Base-by-base conservation (phyloP, 192 early-diverging fungal genomes). In the Coemansia umbellata region DNA sequence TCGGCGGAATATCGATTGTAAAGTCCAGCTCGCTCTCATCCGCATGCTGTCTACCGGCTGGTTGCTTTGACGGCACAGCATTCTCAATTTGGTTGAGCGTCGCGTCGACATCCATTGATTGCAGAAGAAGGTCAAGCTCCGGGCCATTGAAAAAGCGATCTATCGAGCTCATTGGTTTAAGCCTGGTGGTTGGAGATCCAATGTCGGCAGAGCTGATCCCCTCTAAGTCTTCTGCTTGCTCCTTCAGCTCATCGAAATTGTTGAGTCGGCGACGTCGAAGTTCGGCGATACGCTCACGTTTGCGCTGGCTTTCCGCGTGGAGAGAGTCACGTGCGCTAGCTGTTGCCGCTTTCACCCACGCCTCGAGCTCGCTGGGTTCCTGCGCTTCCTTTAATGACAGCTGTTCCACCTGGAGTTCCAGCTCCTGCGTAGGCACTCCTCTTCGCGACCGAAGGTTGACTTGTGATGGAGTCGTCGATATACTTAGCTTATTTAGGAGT, bases 1-100 rank as follows among this genome's bases (percentile, higher is more conserved):
- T 75, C 8, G 66, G 58, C 4, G 72, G 72, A 26, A 75, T 75
- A 24, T 69, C 60, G 24, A 75, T 75, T 2, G 42, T 69, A 61
- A 75, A 75, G 7, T 69, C 72, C 47, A 49, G 37, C 50, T 51
- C 55, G 18, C 32, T 27, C 13, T 36, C 14, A 35, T 3, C 33
- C 22, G 32, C 27, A 36, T 45, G 26, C 31, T 50, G 13, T 17
- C 30, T 24, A 8, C 17, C 30, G 9, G 19, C 28, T n/a, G 33
- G 31, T 30, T 47, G 58, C 32, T 47, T 41, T 18, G 58, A 53
- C 21, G 59, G 52, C 53, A 39, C 55, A 13, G 41, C 32, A 28
- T 30, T 3, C 9, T 28, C 53, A 5, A 51, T 41, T 35, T 35
- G 42, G 1, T 54, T 53, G 6, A 57, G 47, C 19, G 47, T 33